Evolutionary conservation across 805 yeast species (phyloP).

Genomic region (Schwanniomyces occidentalis): DNA sequence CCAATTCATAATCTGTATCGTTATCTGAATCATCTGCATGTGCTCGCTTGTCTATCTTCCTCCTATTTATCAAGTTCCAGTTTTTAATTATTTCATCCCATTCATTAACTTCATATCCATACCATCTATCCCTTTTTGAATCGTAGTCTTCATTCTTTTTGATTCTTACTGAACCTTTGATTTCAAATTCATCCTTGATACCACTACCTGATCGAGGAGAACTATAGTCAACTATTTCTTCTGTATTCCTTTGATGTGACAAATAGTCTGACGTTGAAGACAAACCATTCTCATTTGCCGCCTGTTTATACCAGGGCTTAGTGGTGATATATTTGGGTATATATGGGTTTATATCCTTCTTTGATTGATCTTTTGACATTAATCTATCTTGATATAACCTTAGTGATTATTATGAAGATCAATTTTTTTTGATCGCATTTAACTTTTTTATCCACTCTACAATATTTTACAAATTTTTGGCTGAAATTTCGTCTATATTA

Average conservation of each 20-base stretch:
- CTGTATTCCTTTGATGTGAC: slow-evolving; percentile 49
- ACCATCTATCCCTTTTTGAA: slow-evolving; percentile 78
- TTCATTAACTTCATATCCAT: slow-evolving; percentile 67
- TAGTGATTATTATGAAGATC: too few species aligned
- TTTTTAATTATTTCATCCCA: slow-evolving; percentile 51
- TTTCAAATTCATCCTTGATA: slow-evolving; percentile 46
- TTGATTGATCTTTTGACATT: slow-evolving; percentile 10
- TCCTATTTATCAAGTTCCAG: slow-evolving; percentile 42
- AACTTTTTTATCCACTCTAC: background rate
- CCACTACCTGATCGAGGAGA: slow-evolving; percentile 59
- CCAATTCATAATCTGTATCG: slow-evolving; percentile 44
- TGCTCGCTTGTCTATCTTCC: slow-evolving; percentile 7
- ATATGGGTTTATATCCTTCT: slow-evolving; percentile 24
- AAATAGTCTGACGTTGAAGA: slow-evolving; percentile 45
- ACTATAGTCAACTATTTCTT: slow-evolving; percentile 44
- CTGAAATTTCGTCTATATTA: slow-evolving; percentile 4
- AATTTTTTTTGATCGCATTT: too few species aligned
- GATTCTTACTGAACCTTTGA: slow-evolving; percentile 19
- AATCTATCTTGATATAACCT: too few species aligned
- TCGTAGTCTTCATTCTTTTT: slow-evolving; percentile 52
- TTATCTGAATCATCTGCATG: slow-evolving; percentile 18
- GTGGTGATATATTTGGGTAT: slow-evolving; percentile 41
- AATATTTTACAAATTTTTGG: background rate
- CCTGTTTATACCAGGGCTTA: slow-evolving; percentile 41
- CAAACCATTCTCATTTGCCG: slow-evolving; percentile 37